Base-by-base conservation (phyloP, 148 eudicot genomes). In the Nepenthes mirabilis region DNA sequence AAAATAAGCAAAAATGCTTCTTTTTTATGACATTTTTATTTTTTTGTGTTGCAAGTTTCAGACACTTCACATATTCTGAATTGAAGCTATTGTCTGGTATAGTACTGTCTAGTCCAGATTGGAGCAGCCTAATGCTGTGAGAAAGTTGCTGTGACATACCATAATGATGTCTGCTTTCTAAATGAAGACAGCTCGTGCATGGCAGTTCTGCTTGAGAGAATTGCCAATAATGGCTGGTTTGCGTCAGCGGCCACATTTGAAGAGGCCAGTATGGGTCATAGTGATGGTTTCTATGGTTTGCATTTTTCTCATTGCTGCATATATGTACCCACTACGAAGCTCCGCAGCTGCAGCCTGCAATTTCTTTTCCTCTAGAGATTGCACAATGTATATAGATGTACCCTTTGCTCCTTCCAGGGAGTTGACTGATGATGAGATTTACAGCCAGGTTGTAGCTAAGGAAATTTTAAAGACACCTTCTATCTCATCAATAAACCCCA, bases 381-480 rank as follows among this genome's bases (percentile, higher is more conserved):
- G 86, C 68, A 61, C 73, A 54, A 56, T 65, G 36, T 59, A 72
- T 67, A 65, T 64, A 48, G 59, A 72, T 52, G 69, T 70, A 55
- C 72, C 58, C 66, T 35, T 73, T 50, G 57, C 61, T 49, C 74
- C 77, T 64, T 58, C 71, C 13, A 81, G 82, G 62, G 86, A 72
- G 73, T 65, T 81, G 67, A 75, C 80, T 60, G 86, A 81, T 75
- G 82, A 75, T 49, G 96, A 89, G 75, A 65, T 80, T 59, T 89
- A 82, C 69, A 77, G 93, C 61, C 89, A 77, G 73, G 90, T 85
- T 65, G 93, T 85, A 67, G 64, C 81, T 63, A 85, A 75, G 64
- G 93, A 89, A 67, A 50, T 88, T 57, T 64, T 88, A 69, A 80
- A 63, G 62, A 66, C 66, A 34, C 80, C 85, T 62, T 60, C 70